Percentiles rank a stretch among this genome's conserved stretches.
Conservation (phyloP, 208 protist species). For the Pavlovales sp. region DNA sequence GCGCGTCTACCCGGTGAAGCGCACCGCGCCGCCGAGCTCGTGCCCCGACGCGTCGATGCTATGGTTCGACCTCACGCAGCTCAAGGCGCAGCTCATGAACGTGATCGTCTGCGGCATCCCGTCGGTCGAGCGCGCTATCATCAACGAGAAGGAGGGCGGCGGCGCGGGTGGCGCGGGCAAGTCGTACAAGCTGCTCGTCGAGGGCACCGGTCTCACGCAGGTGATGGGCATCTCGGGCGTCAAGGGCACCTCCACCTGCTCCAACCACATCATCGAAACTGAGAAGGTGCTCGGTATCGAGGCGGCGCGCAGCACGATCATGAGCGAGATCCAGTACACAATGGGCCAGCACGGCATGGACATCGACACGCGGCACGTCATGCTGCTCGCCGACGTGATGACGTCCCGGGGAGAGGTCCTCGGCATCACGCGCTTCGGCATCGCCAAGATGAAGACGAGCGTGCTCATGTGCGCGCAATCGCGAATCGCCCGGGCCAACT, state of each 20-base stretch:
- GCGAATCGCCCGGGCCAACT: too few species aligned
- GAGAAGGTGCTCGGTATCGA: conserved; percentile 93
- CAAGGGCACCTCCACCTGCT: conserved; percentile 72
- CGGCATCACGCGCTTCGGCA: conserved; percentile 97
- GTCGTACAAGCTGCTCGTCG: conserved; percentile 60
- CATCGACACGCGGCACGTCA: conserved; percentile 93
- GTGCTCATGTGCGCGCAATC: conserved; percentile 77
- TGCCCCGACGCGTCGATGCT: neutral
- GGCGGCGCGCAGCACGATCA: conserved; percentile 88
- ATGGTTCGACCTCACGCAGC: neutral
- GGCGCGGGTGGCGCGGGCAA: neutral
- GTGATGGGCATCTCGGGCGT: conserved; percentile 90
- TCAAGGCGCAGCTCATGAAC: conserved; percentile 38
- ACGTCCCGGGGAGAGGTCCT: conserved; percentile 88
- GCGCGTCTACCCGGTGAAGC: too few species aligned
- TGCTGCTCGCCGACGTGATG: conserved; percentile 98
- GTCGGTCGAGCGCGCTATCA: conserved; percentile 87
- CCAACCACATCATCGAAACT: conserved; percentile 94
- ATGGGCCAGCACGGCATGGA: conserved; percentile 91
- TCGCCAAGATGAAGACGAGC: conserved; percentile 97
- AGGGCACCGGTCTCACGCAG: conserved; percentile 59
- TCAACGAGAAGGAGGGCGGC: conserved; percentile 65
- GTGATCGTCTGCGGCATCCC: conserved; percentile 82
- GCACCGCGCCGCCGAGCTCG: too few species aligned
- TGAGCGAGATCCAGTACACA: conserved; percentile 90